Conservation (phyloP, 768 basidiomycete genomes). For the Mycena rebaudengoi region DNA sequence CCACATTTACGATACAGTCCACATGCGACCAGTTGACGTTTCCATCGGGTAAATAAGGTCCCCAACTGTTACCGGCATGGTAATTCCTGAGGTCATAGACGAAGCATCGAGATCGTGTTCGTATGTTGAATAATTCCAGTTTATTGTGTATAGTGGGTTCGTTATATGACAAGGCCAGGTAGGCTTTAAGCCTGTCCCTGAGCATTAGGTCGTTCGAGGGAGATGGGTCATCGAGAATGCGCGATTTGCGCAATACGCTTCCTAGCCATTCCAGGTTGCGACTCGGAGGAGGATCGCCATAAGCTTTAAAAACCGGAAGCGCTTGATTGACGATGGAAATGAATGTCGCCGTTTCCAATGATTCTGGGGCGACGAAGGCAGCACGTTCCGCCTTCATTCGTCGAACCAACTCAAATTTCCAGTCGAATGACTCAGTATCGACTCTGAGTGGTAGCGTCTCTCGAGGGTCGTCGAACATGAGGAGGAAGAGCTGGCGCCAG, state of each 20-base stretch:
- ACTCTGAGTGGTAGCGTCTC: slow-evolving; percentile 25
- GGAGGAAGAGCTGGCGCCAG: slow-evolving; percentile 74
- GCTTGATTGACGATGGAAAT: slow-evolving; percentile 49
- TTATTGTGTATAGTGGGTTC: no score
- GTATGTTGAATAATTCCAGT: no score
- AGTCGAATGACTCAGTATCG: slow-evolving; percentile 33
- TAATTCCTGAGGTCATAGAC: slow-evolving; percentile 77
- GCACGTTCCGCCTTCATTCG: slow-evolving; percentile 52
- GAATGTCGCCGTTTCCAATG: slow-evolving; percentile 52
- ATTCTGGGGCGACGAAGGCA: slow-evolving; percentile 24
- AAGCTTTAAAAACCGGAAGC: slow-evolving; percentile 33
- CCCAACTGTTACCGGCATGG: slow-evolving; percentile 57
- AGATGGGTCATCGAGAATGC: slow-evolving; percentile 39
- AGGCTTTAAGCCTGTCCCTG: slow-evolving; percentile 56
- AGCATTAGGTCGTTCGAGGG: slow-evolving; percentile 38
- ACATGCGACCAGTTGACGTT: slow-evolving; percentile 71
- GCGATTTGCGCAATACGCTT: slow-evolving; percentile 47
- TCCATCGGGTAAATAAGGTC: slow-evolving; percentile 58
- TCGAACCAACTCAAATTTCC: slow-evolving; percentile 47
- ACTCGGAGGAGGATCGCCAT: slow-evolving; percentile 39
- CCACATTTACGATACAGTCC: slow-evolving; percentile 64
- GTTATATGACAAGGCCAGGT: slow-evolving; percentile 55
- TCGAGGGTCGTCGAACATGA: slow-evolving; percentile 74
- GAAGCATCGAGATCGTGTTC: slow-evolving; percentile 55
- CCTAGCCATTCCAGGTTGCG: slow-evolving; percentile 57